Conservation (phyloP, 177 flowering plant genomes). For the Telopea speciosissima region DNA sequence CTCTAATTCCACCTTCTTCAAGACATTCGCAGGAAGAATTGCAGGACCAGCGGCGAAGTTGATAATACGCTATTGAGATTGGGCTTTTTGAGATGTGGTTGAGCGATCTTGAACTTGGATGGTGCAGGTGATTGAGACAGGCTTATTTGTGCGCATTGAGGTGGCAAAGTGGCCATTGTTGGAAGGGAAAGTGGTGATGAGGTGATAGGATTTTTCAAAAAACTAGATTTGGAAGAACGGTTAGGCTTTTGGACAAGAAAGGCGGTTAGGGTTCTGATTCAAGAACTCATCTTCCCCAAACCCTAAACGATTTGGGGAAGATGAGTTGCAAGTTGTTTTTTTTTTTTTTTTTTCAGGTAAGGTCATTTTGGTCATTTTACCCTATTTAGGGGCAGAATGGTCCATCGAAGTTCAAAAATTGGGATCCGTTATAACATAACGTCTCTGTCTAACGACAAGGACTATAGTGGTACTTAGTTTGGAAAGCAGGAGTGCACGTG, state of each 20-base stretch:
- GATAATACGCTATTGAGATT: slow-evolving; percentile 71
- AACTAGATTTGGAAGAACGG: background rate
- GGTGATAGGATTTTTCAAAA: slow-evolving; percentile 1
- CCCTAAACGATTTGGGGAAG: no score
- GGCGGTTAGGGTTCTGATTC: no score
- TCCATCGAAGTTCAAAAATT: no score
- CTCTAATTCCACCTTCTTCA: slow-evolving; percentile 51
- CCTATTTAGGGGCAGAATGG: no score
- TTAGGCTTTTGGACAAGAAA: slow-evolving; percentile 21
- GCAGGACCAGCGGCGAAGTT: slow-evolving; percentile 97
- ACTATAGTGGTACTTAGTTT: no score
- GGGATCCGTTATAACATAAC: no score
- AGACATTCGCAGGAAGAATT: slow-evolving; percentile 66
- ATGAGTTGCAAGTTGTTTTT: no score
- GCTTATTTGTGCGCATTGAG: slow-evolving; percentile 11
- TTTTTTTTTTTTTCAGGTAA: no score
- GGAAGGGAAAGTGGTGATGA: background rate
- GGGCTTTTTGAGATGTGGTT: slow-evolving; percentile 17
- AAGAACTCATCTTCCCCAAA: no score
- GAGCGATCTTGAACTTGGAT: slow-evolving; percentile 34
- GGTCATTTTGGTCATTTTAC: no score
- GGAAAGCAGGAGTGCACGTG: no score
- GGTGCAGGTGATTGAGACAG: slow-evolving; percentile 19
- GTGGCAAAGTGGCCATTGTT: slow-evolving; percentile 1
- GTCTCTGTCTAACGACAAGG: no score